A percentile compares a stretch with the other conserved stretches of the same genome.
Conservation (phyloP, 495 filamentous ascomycete species). For the Aspergillus leporis region DNA sequence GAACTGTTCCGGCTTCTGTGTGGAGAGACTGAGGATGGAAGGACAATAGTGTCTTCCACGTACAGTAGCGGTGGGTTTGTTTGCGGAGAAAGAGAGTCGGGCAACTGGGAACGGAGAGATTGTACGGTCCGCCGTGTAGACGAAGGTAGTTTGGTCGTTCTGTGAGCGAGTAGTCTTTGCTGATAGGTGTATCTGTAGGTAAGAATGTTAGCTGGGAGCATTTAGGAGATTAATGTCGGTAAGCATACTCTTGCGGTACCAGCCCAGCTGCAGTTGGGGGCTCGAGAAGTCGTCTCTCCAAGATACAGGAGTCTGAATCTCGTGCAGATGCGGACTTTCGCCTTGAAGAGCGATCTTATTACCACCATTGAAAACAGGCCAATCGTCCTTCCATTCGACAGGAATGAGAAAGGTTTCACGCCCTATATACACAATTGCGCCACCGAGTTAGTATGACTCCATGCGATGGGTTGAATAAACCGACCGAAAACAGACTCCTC, state of each 20-base stretch:
- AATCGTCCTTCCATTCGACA: constrained; percentile 47
- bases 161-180: constrained; percentile 36
- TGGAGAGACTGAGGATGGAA: constrained; percentile 31
- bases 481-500: constrained; percentile 43
- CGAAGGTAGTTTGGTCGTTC: constrained; percentile 37
- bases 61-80: constrained; percentile 35
- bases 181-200: constrained; percentile 30
- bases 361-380: constrained; percentile 49
- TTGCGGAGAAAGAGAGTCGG: constrained; percentile 48
- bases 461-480: neutral
- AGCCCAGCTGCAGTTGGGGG: constrained; percentile 30
- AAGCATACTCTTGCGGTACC: constrained; percentile 44
- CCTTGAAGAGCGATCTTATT: constrained; percentile 40
- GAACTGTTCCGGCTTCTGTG: constrained; percentile 40
- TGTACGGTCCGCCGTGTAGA: constrained; percentile 43
- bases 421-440: constrained; percentile 22
- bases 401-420: constrained; percentile 49
- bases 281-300: constrained; percentile 45
- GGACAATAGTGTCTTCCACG: constrained; percentile 35
- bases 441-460: neutral
- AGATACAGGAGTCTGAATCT: constrained; percentile 16
- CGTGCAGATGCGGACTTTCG: constrained; percentile 30
- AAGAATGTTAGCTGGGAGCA: neutral
- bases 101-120: constrained; percentile 38
- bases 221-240: neutral